Evolutionary conservation across 805 yeast genomes (phyloP), one percentile per base, ranked within the genome.

Genomic region (Starmerella cellae): DNA sequence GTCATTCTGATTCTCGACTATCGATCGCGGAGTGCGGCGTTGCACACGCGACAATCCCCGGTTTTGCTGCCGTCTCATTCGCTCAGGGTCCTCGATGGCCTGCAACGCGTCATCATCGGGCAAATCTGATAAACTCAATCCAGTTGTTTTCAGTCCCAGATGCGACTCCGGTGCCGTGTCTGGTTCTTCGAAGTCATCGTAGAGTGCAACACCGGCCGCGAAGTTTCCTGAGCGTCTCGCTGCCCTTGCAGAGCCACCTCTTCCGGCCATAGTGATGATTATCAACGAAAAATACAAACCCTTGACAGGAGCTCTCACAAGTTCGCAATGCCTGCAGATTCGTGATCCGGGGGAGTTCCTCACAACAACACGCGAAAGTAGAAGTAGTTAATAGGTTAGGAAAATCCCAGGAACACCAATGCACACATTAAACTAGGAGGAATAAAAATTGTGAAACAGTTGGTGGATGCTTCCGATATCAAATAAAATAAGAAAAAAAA

Each of bases 31-130:
- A n/a, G 42, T 14, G 11, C 37, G 23, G 8, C 37, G 22, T 4
- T 28, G 42, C n/a, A 29, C 22, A 9, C 37, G 23, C 10, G 30
- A 9, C n/a, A 32, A 2, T 20, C 17, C 37, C 28, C 32, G 44
- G 20, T 20, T 39, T 23, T n/a, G 42, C 31, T 32, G 45, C 9
- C 49, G 27, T 19, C 32, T 30, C 16, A 14, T 35, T 16, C 46
- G 32, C n/a, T 37, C 43, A 8, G 51, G 51, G 20, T 47, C 49
- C 21, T 39, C 51, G 19, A 47, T 32, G 8, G 32, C 13, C 16
- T 34, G 29, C 17, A 47, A 19, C n/a, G 51, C 49, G 24, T 22
- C 19, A 16, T 32, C 31, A 8, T 38, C 39, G 16, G 50, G 50
- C 11, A 29, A 24, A 14, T 43, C 41, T 14, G 35, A 37, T 18